These are phyloP conservation scores for Chaetomiaceae sp. DNA, from an alignment of 2,329 filamentous ascomycete species.

Conservation along the genomic window DNA sequence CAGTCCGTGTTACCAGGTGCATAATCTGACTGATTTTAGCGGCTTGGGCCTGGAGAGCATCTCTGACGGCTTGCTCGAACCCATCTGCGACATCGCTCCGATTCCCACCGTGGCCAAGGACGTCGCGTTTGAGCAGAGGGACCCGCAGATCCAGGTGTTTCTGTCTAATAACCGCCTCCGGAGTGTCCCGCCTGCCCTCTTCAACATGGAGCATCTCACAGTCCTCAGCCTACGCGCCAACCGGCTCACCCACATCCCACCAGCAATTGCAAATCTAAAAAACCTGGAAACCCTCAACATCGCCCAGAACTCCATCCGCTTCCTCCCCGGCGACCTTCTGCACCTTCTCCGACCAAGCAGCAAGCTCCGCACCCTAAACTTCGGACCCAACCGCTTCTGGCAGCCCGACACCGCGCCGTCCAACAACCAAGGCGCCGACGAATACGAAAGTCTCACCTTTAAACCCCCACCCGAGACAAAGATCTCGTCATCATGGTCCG, in stretches of 20 bases:
- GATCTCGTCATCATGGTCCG: conserved; percentile 11
- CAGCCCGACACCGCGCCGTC: not conserved
- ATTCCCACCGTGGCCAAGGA: conserved; percentile 51
- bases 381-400: conserved; percentile 61
- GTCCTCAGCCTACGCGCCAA: conserved; percentile 64
- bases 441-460: conserved; percentile 18
- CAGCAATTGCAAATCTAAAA: conserved; percentile 51
- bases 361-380: conserved; percentile 47
- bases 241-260: conserved; percentile 54
- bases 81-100: conserved; percentile 49
- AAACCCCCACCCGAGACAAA: conserved; percentile 5
- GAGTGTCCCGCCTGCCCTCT: conserved; percentile 54
- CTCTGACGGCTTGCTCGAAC: conserved; percentile 52
- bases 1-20: not conserved
- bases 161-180: conserved; percentile 55
- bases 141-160: conserved; percentile 57
- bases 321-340: conserved; percentile 59
- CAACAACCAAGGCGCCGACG: not conserved
- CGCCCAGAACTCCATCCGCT: conserved; percentile 56
- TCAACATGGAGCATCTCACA: conserved; percentile 56
- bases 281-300: conserved; percentile 61
- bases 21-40: conserved; percentile 26
- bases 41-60: conserved; percentile 47
- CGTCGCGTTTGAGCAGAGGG: conserved; percentile 55
- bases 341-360: conserved; percentile 44